Evolutionary conservation across 208 protist genomes (phyloP).

Genomic region (Giardia muris): DNA sequence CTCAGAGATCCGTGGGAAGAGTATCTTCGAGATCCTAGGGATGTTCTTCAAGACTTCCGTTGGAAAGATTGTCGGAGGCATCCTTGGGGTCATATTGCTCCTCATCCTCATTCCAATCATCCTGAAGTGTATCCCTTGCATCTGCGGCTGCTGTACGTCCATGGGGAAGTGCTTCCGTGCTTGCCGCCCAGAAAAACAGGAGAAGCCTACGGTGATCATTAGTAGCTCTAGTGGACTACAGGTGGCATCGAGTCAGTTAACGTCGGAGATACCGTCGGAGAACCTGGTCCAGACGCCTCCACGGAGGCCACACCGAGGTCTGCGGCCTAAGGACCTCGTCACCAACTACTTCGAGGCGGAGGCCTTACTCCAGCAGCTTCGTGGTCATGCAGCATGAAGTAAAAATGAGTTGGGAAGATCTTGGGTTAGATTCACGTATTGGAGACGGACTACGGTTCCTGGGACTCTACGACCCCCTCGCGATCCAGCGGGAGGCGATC

Average conservation of each 20-base stretch:
- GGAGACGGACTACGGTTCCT: not conserved
- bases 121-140: not conserved
- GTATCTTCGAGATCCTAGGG: not conserved
- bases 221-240: too few relatives aligned
- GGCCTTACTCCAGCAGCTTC: too few relatives aligned
- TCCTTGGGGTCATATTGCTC: not conserved
- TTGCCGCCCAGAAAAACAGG: too few relatives aligned
- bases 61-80: not conserved
- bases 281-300: too few relatives aligned
- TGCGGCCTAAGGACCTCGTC: too few relatives aligned
- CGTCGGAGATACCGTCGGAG: too few relatives aligned
- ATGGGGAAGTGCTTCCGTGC: too few relatives aligned
- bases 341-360: too few relatives aligned
- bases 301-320: too few relatives aligned
- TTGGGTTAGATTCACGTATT: not conserved
- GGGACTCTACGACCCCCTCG: not conserved
- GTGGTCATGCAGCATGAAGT: too few relatives aligned
- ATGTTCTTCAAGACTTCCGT: not conserved
- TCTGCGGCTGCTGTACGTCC: not conserved
- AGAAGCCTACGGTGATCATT: too few relatives aligned
- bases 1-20: not conserved
- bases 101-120: not conserved
- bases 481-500: not conserved
- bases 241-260: too few relatives aligned
- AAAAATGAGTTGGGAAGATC: not conserved